Conservation (phyloP, 2,329 filamentous ascomycete genomes). For the Cladosporium sp. region DNA sequence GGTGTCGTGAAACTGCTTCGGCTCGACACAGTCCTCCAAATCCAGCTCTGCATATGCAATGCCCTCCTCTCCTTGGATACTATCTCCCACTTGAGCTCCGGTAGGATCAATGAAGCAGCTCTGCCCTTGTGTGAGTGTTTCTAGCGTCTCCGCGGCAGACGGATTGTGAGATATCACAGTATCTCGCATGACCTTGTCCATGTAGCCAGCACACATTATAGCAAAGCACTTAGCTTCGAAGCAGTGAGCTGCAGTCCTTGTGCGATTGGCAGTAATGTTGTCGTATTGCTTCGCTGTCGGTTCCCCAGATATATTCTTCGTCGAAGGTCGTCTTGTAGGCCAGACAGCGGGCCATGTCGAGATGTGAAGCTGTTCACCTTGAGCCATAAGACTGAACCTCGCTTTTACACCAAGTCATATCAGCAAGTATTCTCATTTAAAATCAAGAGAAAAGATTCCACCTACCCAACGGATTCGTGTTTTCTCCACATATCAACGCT, state of each 20-base stretch:
- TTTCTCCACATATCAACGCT: conserved; percentile 54
- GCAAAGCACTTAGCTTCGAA: conserved; percentile 58
- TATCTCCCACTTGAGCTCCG: conserved; percentile 35
- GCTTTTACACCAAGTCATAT: conserved; percentile 19
- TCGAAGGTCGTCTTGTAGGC: conserved; percentile 38
- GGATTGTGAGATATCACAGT: conserved; percentile 32
- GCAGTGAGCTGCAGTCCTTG: conserved; percentile 51
- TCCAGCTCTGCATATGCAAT: conserved; percentile 52
- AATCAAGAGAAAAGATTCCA: background rate
- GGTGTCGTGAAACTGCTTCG: conserved; percentile 56
- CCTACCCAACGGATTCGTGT: conserved; percentile 51
- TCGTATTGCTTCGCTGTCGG: conserved; percentile 43
- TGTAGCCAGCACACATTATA: conserved; percentile 44
- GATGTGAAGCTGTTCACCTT: conserved; percentile 54
- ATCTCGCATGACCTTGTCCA: conserved; percentile 34
- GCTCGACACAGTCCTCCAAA: conserved; percentile 48
- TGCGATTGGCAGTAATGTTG: conserved; percentile 52
- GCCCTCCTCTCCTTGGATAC: conserved; percentile 44
- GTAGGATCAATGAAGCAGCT: conserved; percentile 52
- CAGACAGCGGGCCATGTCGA: conserved; percentile 54
- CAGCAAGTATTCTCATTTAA: background rate
- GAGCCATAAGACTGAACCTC: conserved; percentile 49
- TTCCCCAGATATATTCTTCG: background rate
- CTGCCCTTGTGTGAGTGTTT: conserved; percentile 39
- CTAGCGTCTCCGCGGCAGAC: conserved; percentile 30